These are phyloP conservation scores for Talaromyces rugulosus DNA, from an alignment of 2,329 filamentous ascomycete species.

Conservation along the genomic window DNA sequence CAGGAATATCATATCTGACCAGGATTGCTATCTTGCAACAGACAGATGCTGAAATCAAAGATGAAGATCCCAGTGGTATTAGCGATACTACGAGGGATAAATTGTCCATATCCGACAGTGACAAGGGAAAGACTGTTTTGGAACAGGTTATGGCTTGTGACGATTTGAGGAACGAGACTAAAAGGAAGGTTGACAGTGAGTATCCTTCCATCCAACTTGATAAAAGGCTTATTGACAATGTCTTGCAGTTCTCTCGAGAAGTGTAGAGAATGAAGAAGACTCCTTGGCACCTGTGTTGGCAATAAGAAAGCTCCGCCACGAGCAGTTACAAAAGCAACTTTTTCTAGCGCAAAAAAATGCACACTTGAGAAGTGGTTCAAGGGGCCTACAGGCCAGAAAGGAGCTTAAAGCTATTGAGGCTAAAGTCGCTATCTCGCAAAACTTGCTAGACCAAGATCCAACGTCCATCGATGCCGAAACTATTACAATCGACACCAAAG, in stretches of 20 bases:
- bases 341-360: slow-evolving; percentile 71
- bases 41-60: slow-evolving; percentile 42
- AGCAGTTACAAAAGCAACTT: slow-evolving; percentile 58
- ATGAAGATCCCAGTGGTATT: slow-evolving; percentile 15
- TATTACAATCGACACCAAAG: slow-evolving; percentile 63
- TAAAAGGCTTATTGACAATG: not conserved
- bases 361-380: slow-evolving; percentile 66
- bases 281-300: slow-evolving; percentile 56
- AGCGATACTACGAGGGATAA: slow-evolving; percentile 10
- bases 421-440: slow-evolving; percentile 55
- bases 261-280: slow-evolving; percentile 54
- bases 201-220: not conserved
- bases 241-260: slow-evolving; percentile 50
- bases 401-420: slow-evolving; percentile 66
- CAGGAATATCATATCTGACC: slow-evolving; percentile 65
- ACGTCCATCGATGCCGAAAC: slow-evolving; percentile 54
- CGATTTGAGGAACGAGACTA: slow-evolving; percentile 47
- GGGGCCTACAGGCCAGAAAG: slow-evolving; percentile 74
- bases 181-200: slow-evolving; percentile 59
- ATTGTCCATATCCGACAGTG: slow-evolving; percentile 13
- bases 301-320: slow-evolving; percentile 59
- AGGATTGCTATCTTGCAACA: slow-evolving; percentile 68
- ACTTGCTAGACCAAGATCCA: slow-evolving; percentile 50
- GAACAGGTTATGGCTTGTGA: slow-evolving; percentile 61
- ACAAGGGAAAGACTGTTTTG: slow-evolving; percentile 49